phyloP scores from a whole-genome alignment of 148 eudicot genomes.

The Diospyros lotus region DNA sequence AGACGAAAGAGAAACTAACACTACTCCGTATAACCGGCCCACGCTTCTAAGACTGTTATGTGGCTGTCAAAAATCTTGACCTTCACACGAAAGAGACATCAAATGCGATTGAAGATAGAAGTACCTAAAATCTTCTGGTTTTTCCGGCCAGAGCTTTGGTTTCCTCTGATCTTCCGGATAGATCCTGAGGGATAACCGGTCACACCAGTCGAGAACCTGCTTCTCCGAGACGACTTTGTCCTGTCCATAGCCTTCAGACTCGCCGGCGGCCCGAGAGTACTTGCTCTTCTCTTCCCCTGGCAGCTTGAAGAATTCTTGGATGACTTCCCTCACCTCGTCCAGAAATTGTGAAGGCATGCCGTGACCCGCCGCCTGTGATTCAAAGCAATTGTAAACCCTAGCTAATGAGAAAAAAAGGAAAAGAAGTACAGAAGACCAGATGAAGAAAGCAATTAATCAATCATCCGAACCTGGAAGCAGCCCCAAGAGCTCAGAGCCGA shows the following conservation, averaged over 20 bases:
- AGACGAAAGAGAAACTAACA: too few relatives aligned
- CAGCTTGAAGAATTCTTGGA: constrained; percentile 32
- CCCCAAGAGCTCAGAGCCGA: constrained; percentile 50
- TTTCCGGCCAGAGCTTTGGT: constrained; percentile 45
- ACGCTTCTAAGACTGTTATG: too few relatives aligned
- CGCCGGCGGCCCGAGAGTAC: constrained; percentile 13
- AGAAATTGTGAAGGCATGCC: constrained; percentile 49
- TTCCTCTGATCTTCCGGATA: constrained; percentile 33
- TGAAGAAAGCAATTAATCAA: too few relatives aligned
- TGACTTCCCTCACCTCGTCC: constrained; percentile 26
- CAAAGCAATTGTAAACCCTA: too few relatives aligned
- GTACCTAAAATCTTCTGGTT: constrained; percentile 29
- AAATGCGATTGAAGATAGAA: background rate
- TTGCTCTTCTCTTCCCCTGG: constrained; percentile 43
- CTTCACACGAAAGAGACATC: too few relatives aligned
- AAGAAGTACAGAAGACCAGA: background rate
- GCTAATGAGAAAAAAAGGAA: too few relatives aligned
- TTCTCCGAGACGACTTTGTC: constrained; percentile 9
- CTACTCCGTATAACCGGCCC: too few relatives aligned
- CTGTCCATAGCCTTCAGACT: constrained; percentile 31
- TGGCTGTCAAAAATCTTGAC: too few relatives aligned
- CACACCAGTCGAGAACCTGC: constrained; percentile 34
- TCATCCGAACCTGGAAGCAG: constrained; percentile 40
- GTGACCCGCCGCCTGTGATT: too few relatives aligned
- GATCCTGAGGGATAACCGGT: constrained; percentile 24